Conservation (phyloP, 805 yeast species). For the Zygosaccharomyces lentus region DNA sequence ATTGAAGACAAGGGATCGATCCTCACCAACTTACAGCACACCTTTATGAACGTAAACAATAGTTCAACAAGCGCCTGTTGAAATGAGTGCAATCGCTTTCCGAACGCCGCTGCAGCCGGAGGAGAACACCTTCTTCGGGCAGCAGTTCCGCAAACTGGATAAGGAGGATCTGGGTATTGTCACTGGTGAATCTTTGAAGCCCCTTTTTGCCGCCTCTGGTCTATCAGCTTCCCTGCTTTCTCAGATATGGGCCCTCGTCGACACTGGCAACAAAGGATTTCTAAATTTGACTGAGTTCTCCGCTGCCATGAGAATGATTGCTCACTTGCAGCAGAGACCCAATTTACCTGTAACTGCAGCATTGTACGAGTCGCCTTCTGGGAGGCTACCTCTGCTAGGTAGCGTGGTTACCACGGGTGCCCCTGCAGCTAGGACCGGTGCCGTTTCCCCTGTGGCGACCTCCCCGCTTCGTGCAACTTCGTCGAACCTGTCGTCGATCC, state of each 20-base stretch:
- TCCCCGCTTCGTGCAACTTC: slow-evolving; percentile 8
- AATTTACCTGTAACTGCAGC: slow-evolving; percentile 45
- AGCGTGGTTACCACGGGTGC: slow-evolving; percentile 46
- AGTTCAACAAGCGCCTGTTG: not conserved
- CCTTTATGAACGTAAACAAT: not conserved
- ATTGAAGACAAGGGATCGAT: not conserved
- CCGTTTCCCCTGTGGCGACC: slow-evolving; percentile 6
- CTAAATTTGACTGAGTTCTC: slow-evolving; percentile 76
- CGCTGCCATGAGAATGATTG: slow-evolving; percentile 83
- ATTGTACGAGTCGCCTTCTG: slow-evolving; percentile 28
- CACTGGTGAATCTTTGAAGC: slow-evolving; percentile 82
- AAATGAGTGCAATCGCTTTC: slow-evolving; percentile 26
- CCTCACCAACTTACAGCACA: not conserved
- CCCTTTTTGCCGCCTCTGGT: slow-evolving; percentile 81
- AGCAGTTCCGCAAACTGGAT: slow-evolving; percentile 74
- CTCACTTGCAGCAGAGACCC: slow-evolving; percentile 71
- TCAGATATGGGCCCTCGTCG: slow-evolving; percentile 94
- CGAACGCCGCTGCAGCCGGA: slow-evolving; percentile 53
- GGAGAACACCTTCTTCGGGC: slow-evolving; percentile 71
- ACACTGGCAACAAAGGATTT: slow-evolving; percentile 80
- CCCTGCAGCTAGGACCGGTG: not conserved
- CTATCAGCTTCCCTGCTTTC: slow-evolving; percentile 74
- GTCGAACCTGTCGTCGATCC: slow-evolving; percentile 38
- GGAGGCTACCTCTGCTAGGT: slow-evolving; percentile 41
- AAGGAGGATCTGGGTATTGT: slow-evolving; percentile 73